Evolutionary conservation across 1,284 basidiomycete genomes (phyloP), one percentile per base, ranked within the genome.

Genomic region (Paramarasmius palmivorus): DNA sequence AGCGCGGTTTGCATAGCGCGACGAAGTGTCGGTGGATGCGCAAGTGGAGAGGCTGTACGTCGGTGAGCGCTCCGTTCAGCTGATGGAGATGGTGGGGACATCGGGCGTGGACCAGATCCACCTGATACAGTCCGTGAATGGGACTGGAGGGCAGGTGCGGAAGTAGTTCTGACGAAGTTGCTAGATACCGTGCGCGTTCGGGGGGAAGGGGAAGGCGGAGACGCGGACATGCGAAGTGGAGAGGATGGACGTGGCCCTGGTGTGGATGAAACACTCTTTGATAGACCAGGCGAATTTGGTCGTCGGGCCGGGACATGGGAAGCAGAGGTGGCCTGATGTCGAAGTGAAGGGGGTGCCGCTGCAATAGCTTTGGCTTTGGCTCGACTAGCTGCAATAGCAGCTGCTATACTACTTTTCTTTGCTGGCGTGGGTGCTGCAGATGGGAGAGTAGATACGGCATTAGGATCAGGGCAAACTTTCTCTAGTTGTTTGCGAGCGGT

Each of bases 311-410:
- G 76, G 42, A 68, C 69, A 64, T 85, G 78, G 19, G 82, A 81
- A 4, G 69, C 67, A 47, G 88, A 86, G 14, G 88, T 91, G 7
- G 89, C 88, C 65, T 91, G 88, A 66, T 92, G 90, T 53, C 86
- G 79, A 42, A 90, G 73, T 40, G 81, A 79, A 2, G 90, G 90
- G 26, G 90, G 90, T 8, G 89, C 87, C 37, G 76, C 86, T 2
- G 90, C 89, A 56, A 90, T 90, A n/a, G 82, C 86, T 63, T 84
- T 92, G 10, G 90, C 89, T 66, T 90, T 92, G 3, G 88, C 90
- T 23, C 90, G 79, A 65, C 86, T 92, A 14, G 90, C 90, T 41
- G 90, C 90, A 63, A 92, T 92, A 29, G 88, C 86, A 20, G 90
- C 88, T 38, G 89, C 88, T 52, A 92, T 75, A 59, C 88, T 91